A percentile compares a stretch with the other conserved stretches of the same genome.
These are phyloP conservation scores for Pichia sp. DNA, from an alignment of 1,139 yeast species.

Conservation along the genomic window DNA sequence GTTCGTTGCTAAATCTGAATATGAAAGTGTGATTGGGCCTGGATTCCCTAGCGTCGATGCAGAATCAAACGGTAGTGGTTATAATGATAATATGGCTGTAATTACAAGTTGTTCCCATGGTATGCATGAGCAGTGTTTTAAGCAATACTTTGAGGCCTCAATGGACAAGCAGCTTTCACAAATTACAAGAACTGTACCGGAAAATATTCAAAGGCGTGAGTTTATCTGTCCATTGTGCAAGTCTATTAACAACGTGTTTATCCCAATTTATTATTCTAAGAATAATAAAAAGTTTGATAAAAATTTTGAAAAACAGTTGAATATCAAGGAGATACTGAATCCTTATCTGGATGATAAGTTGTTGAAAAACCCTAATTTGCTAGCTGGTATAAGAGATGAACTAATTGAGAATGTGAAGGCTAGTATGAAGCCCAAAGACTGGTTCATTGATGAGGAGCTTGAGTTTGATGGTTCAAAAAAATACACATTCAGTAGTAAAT, in stretches of 20 bases:
- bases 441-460: constrained; percentile 25
- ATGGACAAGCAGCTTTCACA: constrained; percentile 55
- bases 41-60: constrained; percentile 46
- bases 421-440: constrained; percentile 24
- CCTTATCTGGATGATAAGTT: constrained; percentile 17
- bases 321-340: constrained; percentile 9
- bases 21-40: constrained; percentile 57
- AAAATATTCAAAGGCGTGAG: constrained; percentile 63
- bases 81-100: constrained; percentile 47
- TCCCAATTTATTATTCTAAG: constrained; percentile 60
- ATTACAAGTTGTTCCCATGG: constrained; percentile 92
- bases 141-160: constrained; percentile 54
- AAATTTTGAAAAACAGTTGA: constrained; percentile 15
- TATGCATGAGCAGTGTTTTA: constrained; percentile 78
- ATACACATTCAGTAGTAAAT: constrained; percentile 15
- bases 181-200: constrained; percentile 79
- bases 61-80: constrained; percentile 27
- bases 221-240: constrained; percentile 90
- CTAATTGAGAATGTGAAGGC: constrained; percentile 21
- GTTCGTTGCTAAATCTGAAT: constrained; percentile 38
- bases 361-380: constrained; percentile 8
- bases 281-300: constrained; percentile 30
- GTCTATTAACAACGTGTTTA: constrained; percentile 74
- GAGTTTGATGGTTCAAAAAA: constrained; percentile 11
- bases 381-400: constrained; percentile 21